Evolutionary conservation across 2,329 filamentous ascomycete genomes (phyloP).

Genomic region (Talaromyces sp.): DNA sequence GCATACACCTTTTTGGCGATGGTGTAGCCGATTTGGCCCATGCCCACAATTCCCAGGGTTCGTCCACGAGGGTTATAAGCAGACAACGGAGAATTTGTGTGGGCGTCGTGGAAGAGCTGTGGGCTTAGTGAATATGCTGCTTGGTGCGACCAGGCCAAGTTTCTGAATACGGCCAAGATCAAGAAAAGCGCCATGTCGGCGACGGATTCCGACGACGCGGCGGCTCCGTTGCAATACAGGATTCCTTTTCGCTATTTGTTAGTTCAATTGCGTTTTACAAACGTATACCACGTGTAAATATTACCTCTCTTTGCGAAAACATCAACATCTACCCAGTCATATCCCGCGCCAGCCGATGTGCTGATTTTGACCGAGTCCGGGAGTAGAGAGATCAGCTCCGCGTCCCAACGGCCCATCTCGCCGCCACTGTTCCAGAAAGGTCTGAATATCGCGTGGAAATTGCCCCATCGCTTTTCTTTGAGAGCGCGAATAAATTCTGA

Average conservation of each 20-base stretch:
- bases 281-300: constrained; percentile 4
- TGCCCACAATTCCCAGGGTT: constrained; percentile 50
- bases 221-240: constrained; percentile 44
- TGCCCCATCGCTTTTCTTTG: constrained; percentile 32
- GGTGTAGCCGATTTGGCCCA: constrained; percentile 46
- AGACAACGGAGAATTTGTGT: constrained; percentile 27
- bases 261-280: neutral
- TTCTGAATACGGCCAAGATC: constrained; percentile 47
- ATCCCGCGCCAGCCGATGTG: constrained; percentile 62
- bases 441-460: constrained; percentile 44
- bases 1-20: constrained; percentile 44
- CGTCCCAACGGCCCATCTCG: constrained; percentile 63
- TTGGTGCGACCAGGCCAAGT: constrained; percentile 45
- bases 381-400: constrained; percentile 54
- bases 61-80: constrained; percentile 47
- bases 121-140: constrained; percentile 44
- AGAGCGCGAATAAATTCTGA: constrained; percentile 36
- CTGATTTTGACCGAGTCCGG: constrained; percentile 57
- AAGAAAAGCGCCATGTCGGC: constrained; percentile 42
- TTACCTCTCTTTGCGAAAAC: constrained; percentile 33
- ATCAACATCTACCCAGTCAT: constrained; percentile 62
- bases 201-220: constrained; percentile 41
- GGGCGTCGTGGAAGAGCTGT: constrained; percentile 9
- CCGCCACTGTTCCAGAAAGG: constrained; percentile 62
- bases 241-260: constrained; percentile 19